Evolutionary conservation across 257 asterid species (phyloP), one percentile per base, ranked within the genome.

Genomic region (Solanum megistacrolobum): DNA sequence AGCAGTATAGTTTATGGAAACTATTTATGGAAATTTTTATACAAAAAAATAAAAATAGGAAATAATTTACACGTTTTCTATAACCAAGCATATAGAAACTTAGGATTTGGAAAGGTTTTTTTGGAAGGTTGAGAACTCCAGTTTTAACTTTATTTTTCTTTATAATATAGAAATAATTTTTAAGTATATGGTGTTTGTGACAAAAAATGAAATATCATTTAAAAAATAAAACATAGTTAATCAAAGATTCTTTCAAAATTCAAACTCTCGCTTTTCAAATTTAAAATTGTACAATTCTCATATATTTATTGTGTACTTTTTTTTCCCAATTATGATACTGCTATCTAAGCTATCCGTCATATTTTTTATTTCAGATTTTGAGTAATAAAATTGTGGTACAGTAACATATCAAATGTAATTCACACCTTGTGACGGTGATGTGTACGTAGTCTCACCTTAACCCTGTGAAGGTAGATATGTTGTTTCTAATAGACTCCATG

Each of bases 371-470:
- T 23, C 3, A 60, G 29, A 6, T 60, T 60, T 60, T 60, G 29
- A 60, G 0, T 23, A 9, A 21, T 60, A 21, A 60, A 60, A 23
- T 23, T 60, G 1, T 23, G 69, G 6, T 60, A 21, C 9, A 60
- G 21, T 60, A 23, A 60, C 27, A 2, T 23, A 60, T 60, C 27
- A 21, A 21, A 60, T 60, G 29, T 60, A 9, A 60, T 60, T 60
- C 29, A 21, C 27, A 60, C 12, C 3, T 60, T 21, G 13, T 8
- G 69, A 60, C 0, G 69, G 27, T 21, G 27, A 60, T 60, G 6
- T 1, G 2, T 23, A 23, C 0, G 2, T 10, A 60, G 27, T 58
- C 5, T 58, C 9, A 58, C 0, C 1, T 2, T 1, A 21, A 21
- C 12, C 29, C 0, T 60, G 13, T 9, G 27, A 60, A 21, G 29